Evolutionary conservation across 1,284 basidiomycete species (phyloP).

Genomic region (Ganoderma lucidum): DNA sequence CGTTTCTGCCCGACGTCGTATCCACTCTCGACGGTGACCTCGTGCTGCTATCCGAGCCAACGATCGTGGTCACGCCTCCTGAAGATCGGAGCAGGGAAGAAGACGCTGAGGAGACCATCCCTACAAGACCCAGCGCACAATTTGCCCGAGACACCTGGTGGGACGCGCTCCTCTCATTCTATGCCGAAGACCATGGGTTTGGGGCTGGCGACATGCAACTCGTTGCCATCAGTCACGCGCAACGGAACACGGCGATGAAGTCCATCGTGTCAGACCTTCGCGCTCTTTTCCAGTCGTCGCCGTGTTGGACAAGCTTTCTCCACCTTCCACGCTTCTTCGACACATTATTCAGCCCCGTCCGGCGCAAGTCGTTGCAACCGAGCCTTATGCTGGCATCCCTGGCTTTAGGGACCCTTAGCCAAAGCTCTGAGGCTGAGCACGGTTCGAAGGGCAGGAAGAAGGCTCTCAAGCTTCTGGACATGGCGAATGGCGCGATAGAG

Average conservation of each 20-base stretch:
- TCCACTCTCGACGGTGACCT: not conserved
- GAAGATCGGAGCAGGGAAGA: not conserved
- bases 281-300: constrained; percentile 66
- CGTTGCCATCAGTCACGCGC: constrained; percentile 46
- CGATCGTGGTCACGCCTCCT: constrained; percentile 9
- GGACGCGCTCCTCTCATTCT: constrained; percentile 74
- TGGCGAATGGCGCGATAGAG: constrained; percentile 73
- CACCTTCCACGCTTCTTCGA: constrained; percentile 72
- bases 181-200: constrained; percentile 48
- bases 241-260: constrained; percentile 55
- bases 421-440: constrained; percentile 67
- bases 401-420: constrained; percentile 71
- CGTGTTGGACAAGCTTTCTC: constrained; percentile 76
- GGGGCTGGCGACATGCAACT: constrained; percentile 30
- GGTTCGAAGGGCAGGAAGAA: constrained; percentile 53
- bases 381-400: constrained; percentile 68
- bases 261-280: constrained; percentile 63
- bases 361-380: constrained; percentile 68
- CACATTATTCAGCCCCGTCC: constrained; percentile 59
- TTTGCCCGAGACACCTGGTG: constrained; percentile 80
- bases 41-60: not conserved
- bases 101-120: constrained; percentile 14
- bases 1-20: constrained; percentile 3
- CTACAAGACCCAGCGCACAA: constrained; percentile 59
- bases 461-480: constrained; percentile 65